Base-by-base conservation (phyloP, 768 basidiomycete species). In the Chiua virens region DNA sequence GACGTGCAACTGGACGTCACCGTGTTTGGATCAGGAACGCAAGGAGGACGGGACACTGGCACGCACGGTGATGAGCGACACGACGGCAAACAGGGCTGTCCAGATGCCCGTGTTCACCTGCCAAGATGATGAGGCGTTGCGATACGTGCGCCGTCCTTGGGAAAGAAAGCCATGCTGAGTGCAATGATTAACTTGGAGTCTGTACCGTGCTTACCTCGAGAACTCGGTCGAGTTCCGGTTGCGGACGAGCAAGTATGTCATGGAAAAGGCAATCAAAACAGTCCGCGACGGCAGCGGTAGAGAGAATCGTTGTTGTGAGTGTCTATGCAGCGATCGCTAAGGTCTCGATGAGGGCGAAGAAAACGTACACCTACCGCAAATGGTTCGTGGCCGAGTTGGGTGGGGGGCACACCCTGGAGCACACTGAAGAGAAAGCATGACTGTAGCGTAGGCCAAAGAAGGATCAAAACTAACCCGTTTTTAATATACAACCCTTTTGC, bases 31-130 rank as follows among this genome's bases (percentile, higher is more conserved):
- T 42, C 6, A 41, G 15, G 4, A 41, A 23, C 3, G 17, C 9
- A 18, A 5, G 14, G 9, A 22, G 9, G 18, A 30, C 27, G 11
- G 21, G 11, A 17, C 27, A 18, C 27, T 10, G 25, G 9, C 10
- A 83, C 34, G 34, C 54, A 55, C 85, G 75, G 10, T 78, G 77
- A 51, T 80, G 13, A 42, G 2, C 1, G 44, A 67, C 3, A 78
- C 73, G 63, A 82, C 80, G 6, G 75, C 67, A 6, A 60, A 65
- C 0, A 78, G 77, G 52, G 84, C 82, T 17, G 80, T 72, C 11
- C 76, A 78, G 11, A 82, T 73, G 1, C 79, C 72, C 2, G 45
- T 45, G n/a, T 49, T 41, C 14, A 57, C 41, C 1, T n/a, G 50
- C 45, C 18, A 56, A 50, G 1, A 61, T 4, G 0, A 5, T 42